Base-by-base conservation (phyloP, 805 yeast genomes). In the Helenozyma rhizophorensis region DNA sequence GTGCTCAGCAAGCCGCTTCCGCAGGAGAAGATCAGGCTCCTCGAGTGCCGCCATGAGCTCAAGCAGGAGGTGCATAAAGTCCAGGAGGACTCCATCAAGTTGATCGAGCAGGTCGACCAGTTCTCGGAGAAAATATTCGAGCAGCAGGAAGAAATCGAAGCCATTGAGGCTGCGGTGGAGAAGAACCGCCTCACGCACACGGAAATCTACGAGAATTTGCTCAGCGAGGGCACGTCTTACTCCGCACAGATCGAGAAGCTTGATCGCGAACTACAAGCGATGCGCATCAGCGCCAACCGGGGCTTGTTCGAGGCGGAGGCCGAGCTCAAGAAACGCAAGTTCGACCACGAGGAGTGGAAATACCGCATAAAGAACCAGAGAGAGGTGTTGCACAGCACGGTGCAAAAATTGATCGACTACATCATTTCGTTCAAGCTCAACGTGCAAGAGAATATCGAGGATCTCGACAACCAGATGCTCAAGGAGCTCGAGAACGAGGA, bases 241-340 rank as follows among this genome's bases (percentile, higher is more conserved):
- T 71, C 74, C 33, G 72, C 79, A n/a, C 83, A 82, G 50, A 70
- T 78, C 32, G 89, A 81, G 52, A 71, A 72, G 49, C 54, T 78
- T 33, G 83, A 79, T 41, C 65, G 74, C 23, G 83, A 78, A 36
- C 54, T 81, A 30, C 71, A 71, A 30, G 47, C 63, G 9, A 62
- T 74, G 52, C 68, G 72, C 37, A 62, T 65, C 14, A 60, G 64
- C 24, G 65, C 74, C 10, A 69, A 72, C 37, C 76, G 73, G 37
- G 76, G 72, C 28, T 54, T 70, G 32, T 56, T 72, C 5, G 73
- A 72, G 42, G 56, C 76, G 28, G 64, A 68, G 34, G 60, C 62
- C 27, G 51, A 54, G 28, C 71, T 70, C 39, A 74, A 76, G 46
- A 68, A 73, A 14, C 63, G 72, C 6, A 72, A 70, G 36, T 65